Evolutionary conservation across 2,329 filamentous ascomycete genomes (phyloP), one percentile per base, ranked within the genome.

Genomic region (Calonectria ilicicola): DNA sequence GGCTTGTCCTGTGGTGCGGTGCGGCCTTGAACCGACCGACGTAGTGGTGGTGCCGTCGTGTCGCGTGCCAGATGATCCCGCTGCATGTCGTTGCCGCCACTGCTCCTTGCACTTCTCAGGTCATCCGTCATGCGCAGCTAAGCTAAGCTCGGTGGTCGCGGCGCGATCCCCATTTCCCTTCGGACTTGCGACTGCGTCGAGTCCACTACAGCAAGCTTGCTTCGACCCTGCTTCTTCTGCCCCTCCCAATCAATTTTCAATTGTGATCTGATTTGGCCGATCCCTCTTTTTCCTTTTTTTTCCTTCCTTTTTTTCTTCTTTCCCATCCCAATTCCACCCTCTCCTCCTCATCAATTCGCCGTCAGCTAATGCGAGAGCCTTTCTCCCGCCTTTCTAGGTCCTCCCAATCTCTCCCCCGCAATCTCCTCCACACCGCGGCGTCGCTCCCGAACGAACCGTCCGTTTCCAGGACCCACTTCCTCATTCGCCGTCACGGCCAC

Each of bases 341-440:
- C 35, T 6, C 21, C 17, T 23, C 38, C n/a, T 9, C 35, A 5
- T 49, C 63, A 66, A 67, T 70, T 70, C 62, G 23, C 26, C 62
- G 47, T 23, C 44, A 53, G 38, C 69, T 71, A 65, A 70, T 70
- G 66, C 53, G 66, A 51, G 66, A 5, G 5, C 56, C 56, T 15
- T 65, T 66, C 42, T 60, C 62, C 62, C 68, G 47, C 27, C 26
- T 29, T 70, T 65, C 58, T 65, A 72, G 66, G 44, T 53, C 63
- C 65, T 68, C 17, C 62, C 70, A 56, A 72, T 70, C 40, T 70
- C 42, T 72, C 72, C 77, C 77, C 77, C 77, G 75, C 77, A 79
- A 76, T 79, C 72, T 77, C 73, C 74, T 78, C 75, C 76, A 71
- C 76, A 76, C 75, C 76, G 70, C 72, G 72, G 75, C 75, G 75